Conservation (phyloP, 306 rosid genomes). For the Pyrus bretschneideri region DNA sequence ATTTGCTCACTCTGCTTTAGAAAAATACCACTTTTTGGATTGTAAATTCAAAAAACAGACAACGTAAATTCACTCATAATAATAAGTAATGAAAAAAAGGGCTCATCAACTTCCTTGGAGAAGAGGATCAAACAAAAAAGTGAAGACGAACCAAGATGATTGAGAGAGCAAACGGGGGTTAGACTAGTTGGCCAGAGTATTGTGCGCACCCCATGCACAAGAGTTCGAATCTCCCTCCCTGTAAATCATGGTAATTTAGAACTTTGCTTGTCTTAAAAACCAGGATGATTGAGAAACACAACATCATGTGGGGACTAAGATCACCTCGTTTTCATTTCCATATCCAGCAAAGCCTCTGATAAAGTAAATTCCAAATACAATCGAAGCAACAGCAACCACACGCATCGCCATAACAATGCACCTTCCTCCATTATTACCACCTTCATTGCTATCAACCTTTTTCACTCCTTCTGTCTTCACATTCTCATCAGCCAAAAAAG, state of each 20-base stretch:
- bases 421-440: constrained; percentile 8
- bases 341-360: constrained; percentile 12
- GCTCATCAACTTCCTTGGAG: not conserved
- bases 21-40: not conserved
- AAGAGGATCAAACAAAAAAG: not conserved
- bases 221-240: not conserved
- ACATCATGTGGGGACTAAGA: constrained; percentile 47
- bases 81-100: not conserved
- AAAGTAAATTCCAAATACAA: constrained; percentile 26
- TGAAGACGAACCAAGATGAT: not conserved
- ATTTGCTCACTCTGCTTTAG: not conserved
- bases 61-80: not conserved
- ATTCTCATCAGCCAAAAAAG: not conserved
- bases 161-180: not conserved
- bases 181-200: not conserved
- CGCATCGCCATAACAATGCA: not conserved
- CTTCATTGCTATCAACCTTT: not conserved
- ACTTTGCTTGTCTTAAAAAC: not conserved
- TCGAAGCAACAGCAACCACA: constrained; percentile 19
- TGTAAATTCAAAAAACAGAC: not conserved
- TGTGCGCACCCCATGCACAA: not conserved
- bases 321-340: not conserved
- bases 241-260: not conserved
- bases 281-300: not conserved
- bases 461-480: not conserved